A percentile compares a stretch with the other conserved stretches of the same genome.
Evolutionary conservation across 441 rosid species (phyloP).

Genomic region (Manihot esculenta): DNA sequence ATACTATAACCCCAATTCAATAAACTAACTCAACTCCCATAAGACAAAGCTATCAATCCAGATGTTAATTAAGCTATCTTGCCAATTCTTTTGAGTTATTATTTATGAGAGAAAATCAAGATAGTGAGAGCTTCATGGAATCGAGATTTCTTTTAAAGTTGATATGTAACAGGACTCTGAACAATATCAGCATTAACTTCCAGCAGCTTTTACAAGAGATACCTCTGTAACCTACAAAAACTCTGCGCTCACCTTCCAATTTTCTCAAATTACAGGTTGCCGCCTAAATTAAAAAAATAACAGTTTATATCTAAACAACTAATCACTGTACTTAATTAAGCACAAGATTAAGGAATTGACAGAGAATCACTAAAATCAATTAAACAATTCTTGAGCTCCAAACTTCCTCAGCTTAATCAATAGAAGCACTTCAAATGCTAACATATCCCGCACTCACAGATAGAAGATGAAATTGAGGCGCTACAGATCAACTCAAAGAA

Average conservation of each 20-base stretch:
- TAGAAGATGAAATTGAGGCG: neutral
- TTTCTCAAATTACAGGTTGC: neutral
- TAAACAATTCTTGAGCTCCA: neutral
- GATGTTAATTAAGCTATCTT: neutral
- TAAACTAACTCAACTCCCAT: neutral
- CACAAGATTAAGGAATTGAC: neutral
- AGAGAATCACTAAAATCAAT: neutral
- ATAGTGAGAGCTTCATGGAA: too few relatives aligned
- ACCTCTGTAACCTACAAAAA: too few relatives aligned
- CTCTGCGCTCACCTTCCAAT: neutral
- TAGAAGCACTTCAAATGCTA: neutral
- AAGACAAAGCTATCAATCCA: neutral
- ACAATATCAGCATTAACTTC: too few relatives aligned
- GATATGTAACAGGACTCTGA: too few relatives aligned
- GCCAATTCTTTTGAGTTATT: neutral
- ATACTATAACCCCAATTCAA: neutral
- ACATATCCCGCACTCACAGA: neutral
- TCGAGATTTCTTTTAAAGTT: too few relatives aligned
- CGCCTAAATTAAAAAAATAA: neutral
- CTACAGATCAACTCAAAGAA: neutral
- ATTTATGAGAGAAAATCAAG: too few relatives aligned
- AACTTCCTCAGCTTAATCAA: neutral
- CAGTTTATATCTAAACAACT: neutral
- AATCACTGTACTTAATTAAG: neutral
- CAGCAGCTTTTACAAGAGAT: too few relatives aligned